Conservation (phyloP, 352 stramenopile genomes). For the Globisporangium iwayamae region DNA sequence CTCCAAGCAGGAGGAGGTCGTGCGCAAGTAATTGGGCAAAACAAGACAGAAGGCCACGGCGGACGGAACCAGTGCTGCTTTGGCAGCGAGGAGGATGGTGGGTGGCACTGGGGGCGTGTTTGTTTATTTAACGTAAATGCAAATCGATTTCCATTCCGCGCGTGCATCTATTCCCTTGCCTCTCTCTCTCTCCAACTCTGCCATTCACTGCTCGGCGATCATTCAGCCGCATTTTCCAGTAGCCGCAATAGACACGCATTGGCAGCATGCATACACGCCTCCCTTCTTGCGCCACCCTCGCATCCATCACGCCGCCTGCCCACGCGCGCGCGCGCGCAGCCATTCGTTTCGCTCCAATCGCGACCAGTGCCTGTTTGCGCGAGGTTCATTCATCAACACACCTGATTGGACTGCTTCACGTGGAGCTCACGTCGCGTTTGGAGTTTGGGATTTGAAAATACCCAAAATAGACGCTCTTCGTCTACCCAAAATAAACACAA, state of each 20-base stretch:
- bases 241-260: no score
- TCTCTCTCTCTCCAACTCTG: neutral
- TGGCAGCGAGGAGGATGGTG: neutral
- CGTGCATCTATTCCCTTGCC: neutral
- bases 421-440: neutral
- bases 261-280: no score
- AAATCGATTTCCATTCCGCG: conserved; percentile 10
- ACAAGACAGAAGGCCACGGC: neutral
- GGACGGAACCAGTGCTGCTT: neutral
- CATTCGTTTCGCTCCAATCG: neutral
- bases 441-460: neutral
- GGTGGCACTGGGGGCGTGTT: conserved; percentile 4
- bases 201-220: no score
- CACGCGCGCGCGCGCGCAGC: neutral
- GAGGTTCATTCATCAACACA: neutral
- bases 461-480: neutral
- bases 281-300: no score
- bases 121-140: conserved; percentile 15
- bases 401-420: neutral
- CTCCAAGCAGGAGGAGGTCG: conserved; percentile 64
- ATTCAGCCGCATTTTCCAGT: neutral
- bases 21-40: conserved; percentile 42
- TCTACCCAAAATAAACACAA: neutral
- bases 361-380: neutral
- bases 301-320: neutral